These are phyloP conservation scores for Parasitella parasitica DNA, from an alignment of 371 early-diverging fungal species.

Conservation along the genomic window DNA sequence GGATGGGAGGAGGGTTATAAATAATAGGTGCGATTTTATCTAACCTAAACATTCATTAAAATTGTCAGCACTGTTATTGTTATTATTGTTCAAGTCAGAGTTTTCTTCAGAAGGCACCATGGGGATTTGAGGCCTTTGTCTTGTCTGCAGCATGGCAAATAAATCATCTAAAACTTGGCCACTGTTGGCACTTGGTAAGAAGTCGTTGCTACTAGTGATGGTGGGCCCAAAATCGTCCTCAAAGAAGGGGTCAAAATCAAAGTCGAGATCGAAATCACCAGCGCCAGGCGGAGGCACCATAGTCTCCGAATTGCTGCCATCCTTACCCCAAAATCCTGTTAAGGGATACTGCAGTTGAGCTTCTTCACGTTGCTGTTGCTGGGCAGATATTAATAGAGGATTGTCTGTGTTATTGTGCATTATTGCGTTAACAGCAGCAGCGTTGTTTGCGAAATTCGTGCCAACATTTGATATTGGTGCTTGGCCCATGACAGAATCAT, in stretches of 20 bases:
- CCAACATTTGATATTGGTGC: not conserved
- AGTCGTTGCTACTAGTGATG: constrained; percentile 13
- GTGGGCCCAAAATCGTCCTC: constrained; percentile 34
- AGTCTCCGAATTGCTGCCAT: constrained; percentile 1
- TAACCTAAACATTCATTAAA: not conserved
- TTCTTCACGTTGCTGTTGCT: constrained; percentile 1
- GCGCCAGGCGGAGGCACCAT: not conserved
- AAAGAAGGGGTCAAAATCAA: constrained; percentile 31
- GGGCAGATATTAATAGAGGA: constrained; percentile 2
- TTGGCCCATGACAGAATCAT: not conserved
- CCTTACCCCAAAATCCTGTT: not conserved
- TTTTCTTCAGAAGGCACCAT: constrained; percentile 16
- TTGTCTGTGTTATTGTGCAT: not conserved
- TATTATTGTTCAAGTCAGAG: not conserved
- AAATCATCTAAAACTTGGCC: constrained; percentile 29
- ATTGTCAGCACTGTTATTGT: not conserved
- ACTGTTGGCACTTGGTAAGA: constrained; percentile 23
- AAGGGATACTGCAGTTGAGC: not conserved
- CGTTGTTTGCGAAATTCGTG: not conserved
- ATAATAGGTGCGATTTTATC: not conserved
- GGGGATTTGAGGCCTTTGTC: constrained; percentile 33
- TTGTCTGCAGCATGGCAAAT: constrained; percentile 31
- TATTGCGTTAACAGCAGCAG: not conserved
- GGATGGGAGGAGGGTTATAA: not conserved
- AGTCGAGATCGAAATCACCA: constrained; percentile 17